Percentiles rank a stretch among this genome's conserved stretches.
phyloP scores from a whole-genome alignment of 768 basidiomycete species.

The Calocybe cyanea region DNA sequence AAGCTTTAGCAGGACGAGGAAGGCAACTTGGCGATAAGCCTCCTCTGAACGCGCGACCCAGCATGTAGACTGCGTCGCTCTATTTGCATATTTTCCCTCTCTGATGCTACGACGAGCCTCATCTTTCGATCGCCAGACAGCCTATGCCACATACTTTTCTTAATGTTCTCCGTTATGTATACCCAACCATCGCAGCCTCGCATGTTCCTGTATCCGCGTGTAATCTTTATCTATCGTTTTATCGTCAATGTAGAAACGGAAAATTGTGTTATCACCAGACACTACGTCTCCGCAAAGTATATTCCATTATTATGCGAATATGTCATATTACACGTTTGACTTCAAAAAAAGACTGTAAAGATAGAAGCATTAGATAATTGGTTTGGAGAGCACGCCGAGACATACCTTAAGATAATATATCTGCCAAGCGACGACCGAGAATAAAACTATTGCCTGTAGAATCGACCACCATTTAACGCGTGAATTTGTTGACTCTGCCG shows the following conservation, averaged over 20 bases:
- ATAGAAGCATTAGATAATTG: constrained; percentile 5
- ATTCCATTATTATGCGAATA: constrained; percentile 4
- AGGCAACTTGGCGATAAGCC: constrained; percentile 57
- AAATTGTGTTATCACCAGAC: background rate
- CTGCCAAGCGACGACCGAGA: constrained; percentile 94
- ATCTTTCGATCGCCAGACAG: constrained; percentile 10
- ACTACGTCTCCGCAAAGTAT: background rate
- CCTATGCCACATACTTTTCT: constrained; percentile 15
- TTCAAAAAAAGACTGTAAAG: constrained; percentile 77
- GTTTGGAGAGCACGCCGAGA: constrained; percentile 8
- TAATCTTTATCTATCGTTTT: constrained; percentile 1
- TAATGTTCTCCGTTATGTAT: constrained; percentile 17
- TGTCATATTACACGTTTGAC: constrained; percentile 85
- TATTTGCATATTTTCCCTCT: constrained; percentile 9
- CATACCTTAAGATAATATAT: constrained; percentile 91
- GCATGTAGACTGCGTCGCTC: constrained; percentile 12
- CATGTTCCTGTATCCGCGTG: constrained; percentile 4
- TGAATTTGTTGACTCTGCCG: constrained; percentile 88
- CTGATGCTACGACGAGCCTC: background rate
- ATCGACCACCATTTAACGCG: constrained; percentile 99
- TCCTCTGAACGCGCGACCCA: constrained; percentile 9
- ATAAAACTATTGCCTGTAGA: constrained; percentile 80
- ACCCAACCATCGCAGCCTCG: constrained; percentile 15
- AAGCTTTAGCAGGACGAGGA: constrained; percentile 41
- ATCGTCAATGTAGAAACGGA: constrained; percentile 5